Conservation (phyloP, 1,139 yeast genomes). For the Blastobotrys serpentis region DNA sequence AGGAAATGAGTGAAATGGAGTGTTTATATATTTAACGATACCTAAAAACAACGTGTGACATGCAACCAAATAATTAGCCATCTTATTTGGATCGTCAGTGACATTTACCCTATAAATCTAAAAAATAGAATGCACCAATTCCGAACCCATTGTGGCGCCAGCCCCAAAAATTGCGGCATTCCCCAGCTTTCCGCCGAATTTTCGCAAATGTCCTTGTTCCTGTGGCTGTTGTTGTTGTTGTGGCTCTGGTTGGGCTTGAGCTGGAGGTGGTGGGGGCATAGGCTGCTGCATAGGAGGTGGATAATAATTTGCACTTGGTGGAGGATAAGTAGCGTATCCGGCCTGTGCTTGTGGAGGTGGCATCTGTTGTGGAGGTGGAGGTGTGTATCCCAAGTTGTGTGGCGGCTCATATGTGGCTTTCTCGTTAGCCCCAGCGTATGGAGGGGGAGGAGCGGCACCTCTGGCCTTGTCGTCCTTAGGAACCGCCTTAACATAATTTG, state of each 20-base stretch:
- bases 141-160: constrained; percentile 93
- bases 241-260: constrained; percentile 33
- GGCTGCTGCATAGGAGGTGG: constrained; percentile 23
- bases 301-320: constrained; percentile 38
- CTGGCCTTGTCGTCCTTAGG: constrained; percentile 11
- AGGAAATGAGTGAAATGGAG: too few relatives aligned
- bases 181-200: constrained; percentile 81
- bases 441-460: constrained; percentile 28
- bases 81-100: background rate
- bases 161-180: constrained; percentile 96
- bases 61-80: background rate
- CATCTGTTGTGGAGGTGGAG: constrained; percentile 24
- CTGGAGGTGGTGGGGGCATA: constrained; percentile 29
- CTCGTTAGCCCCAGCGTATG: constrained; percentile 18
- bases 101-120: constrained; percentile 34
- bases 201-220: constrained; percentile 44
- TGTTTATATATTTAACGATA: background rate
- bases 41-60: background rate
- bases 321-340: constrained; percentile 39
- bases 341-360: constrained; percentile 31
- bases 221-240: constrained; percentile 20
- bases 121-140: constrained; percentile 80
- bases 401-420: constrained; percentile 15
- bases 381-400: constrained; percentile 8
- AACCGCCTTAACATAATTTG: constrained; percentile 55